phyloP scores from a whole-genome alignment of 176 grass and related monocot genomes.

The Thalia dealbata region DNA sequence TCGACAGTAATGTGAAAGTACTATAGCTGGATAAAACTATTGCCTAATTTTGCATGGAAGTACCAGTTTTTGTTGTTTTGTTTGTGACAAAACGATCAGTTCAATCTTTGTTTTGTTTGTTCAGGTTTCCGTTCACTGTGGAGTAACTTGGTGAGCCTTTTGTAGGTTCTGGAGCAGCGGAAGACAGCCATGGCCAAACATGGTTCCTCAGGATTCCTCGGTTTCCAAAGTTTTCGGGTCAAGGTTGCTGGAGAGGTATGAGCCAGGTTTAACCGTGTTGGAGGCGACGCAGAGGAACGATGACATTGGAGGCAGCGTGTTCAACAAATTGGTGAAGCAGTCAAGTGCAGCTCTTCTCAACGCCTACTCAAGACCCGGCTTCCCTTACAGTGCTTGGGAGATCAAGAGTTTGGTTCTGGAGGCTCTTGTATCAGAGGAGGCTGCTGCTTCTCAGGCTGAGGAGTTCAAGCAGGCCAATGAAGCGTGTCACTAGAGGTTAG shows the following conservation, averaged over 20 bases:
- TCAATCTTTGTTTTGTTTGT: no score
- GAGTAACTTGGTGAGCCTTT: background rate
- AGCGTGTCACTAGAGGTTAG: slow-evolving; percentile 21
- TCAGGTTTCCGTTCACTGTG: background rate
- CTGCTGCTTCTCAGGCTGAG: slow-evolving; percentile 55
- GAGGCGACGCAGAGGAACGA: slow-evolving; percentile 80
- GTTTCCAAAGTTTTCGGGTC: slow-evolving; percentile 84
- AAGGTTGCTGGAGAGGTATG: slow-evolving; percentile 62
- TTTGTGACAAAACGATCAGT: background rate
- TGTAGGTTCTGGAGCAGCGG: slow-evolving; percentile 90
- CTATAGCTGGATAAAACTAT: no score
- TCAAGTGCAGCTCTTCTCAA: slow-evolving; percentile 77
- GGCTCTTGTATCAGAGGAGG: slow-evolving; percentile 62
- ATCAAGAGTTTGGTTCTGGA: slow-evolving; percentile 76
- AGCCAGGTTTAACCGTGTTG: slow-evolving; percentile 58
- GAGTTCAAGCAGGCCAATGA: slow-evolving; percentile 73
- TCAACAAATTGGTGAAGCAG: slow-evolving; percentile 71
- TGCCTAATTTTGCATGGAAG: no score
- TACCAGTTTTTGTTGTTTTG: background rate
- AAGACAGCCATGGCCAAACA: slow-evolving; percentile 76
- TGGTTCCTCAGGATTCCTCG: slow-evolving; percentile 56
- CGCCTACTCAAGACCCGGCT: slow-evolving; percentile 50
- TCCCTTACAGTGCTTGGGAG: slow-evolving; percentile 82
- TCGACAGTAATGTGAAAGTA: no score
- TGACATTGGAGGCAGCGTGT: slow-evolving; percentile 43